These are phyloP conservation scores for Corchorus olitorius DNA, from an alignment of 345 rosid species.

Conservation along the genomic window DNA sequence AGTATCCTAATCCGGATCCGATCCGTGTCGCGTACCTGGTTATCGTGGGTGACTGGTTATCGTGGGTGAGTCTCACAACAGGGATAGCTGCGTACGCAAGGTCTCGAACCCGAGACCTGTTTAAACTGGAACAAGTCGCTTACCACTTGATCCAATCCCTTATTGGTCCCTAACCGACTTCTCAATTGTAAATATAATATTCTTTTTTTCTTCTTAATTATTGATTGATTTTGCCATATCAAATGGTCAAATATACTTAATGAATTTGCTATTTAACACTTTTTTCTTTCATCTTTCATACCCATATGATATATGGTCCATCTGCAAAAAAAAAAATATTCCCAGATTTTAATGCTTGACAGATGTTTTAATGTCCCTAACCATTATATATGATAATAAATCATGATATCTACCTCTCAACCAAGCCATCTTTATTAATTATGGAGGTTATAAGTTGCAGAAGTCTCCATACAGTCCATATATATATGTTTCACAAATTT, in stretches of 20 bases:
- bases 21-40: no score
- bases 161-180: slow-evolving; percentile 1
- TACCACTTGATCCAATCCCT: no score
- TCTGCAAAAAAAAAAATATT: neutral
- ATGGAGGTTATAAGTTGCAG: neutral
- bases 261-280: neutral
- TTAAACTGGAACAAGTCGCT: no score
- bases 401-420: neutral
- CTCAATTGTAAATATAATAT: neutral
- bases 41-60: no score
- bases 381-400: neutral
- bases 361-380: slow-evolving; percentile 10
- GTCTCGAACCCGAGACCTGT: no score
- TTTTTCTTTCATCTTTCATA: neutral
- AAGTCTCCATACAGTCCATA: no score
- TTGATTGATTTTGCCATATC: slow-evolving; percentile 14
- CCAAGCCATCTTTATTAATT: neutral
- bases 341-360: slow-evolving; percentile 14
- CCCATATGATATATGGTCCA: slow-evolving; percentile 6
- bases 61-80: no score
- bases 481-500: no score
- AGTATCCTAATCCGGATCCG: no score
- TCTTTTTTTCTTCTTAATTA: neutral
- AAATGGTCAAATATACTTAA: neutral
- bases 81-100: no score